Base-by-base conservation (phyloP, 2,329 filamentous ascomycete genomes). In the Cytospora piceae region DNA sequence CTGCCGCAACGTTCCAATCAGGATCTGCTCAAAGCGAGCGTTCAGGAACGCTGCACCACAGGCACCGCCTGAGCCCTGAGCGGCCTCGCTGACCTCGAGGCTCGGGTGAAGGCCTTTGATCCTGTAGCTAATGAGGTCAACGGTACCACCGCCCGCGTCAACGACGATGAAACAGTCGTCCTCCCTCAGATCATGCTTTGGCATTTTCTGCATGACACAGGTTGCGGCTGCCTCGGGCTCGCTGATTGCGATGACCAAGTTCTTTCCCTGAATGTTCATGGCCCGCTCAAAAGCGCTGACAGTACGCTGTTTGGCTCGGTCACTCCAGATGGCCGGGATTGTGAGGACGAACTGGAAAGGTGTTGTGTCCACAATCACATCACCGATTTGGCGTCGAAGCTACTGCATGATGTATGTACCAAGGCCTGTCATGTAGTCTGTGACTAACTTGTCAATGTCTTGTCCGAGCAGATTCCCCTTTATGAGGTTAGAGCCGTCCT, bases 261-360 rank as follows among this genome's bases (percentile, higher is more conserved):
- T 71, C 57, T 72, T 68, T 2, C 71, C 66, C 4, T 71, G 74
- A 4, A 78, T 70, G 11, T 73, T 74, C 1, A 71, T 69, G 27
- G 80, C 76, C 20, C 75, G 76, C 46, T 78, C 75, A 52, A 29
- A 29, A 3, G 27, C 27, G 5, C 27, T 29, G 27, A 76, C 75
- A 1, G 83, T 87, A 42, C 79, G 79, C 52, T 83, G 77, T 60
- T 84, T 86, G 34, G 84, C 83, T 6, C 76, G 76, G 54, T 85
- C 83, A 46, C 81, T 83, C 85, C 85, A 87, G 9, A 87, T 83
- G 6, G 85, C 84, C 0, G 85, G 85, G 0, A 87, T 84, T 0
- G 85, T 86, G 24, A 87, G 74, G 54, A 87, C 79, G 64, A 85
- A 85, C 62, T 86, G 79, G 67, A 85, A 77, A 0, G 80, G 77